Evolutionary conservation across 768 basidiomycete genomes (phyloP), one percentile per base, ranked within the genome.

Genomic region (Lenzites betulinus): DNA sequence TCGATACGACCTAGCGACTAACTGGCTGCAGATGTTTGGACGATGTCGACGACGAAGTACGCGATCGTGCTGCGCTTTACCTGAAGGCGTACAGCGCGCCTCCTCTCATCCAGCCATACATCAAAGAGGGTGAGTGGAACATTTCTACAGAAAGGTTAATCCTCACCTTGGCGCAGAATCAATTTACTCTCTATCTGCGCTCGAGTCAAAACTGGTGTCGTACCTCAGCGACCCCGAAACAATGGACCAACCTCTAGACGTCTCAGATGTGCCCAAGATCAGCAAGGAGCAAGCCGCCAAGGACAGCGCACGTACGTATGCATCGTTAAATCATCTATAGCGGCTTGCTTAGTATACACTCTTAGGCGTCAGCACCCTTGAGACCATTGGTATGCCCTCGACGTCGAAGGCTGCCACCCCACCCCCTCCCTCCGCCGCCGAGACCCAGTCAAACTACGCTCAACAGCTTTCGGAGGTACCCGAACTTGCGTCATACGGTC

Each of bases 21-120:
- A 36, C 13, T 48, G 7, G 39, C 35, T 15, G 63, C 46, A 95
- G 95, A 63, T 99, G 97, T 71, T 78, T 99, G 67, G 96, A 98
- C 71, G 97, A 99, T 73, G 93, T 98, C 20, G 97, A 99, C 62
- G 97, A 99, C 69, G 97, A 99, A 79, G 97, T 99, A 54, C 88
- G 97, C 44, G 97, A 99, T 75, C 90, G 97, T 51, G 97, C 97
- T 5, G 92, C 97, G 9, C 82, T 99, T 76, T 98, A 97, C 74
- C 83, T 98, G 63, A 89, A 85, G 74, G 83, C 90, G 3, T 85
- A 96, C 70, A 83, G 87, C 66, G 91, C 90, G 70, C 84, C 90
- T 64, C 75, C 83, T 11, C 79, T 99, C 58, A 93, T 92, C 11
- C 88, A 92, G 68, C 81, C 83, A 18, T 98, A 95, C 71, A 86